Conservation (phyloP, 306 rosid species). For the Pterocarpus macrocarpus region DNA sequence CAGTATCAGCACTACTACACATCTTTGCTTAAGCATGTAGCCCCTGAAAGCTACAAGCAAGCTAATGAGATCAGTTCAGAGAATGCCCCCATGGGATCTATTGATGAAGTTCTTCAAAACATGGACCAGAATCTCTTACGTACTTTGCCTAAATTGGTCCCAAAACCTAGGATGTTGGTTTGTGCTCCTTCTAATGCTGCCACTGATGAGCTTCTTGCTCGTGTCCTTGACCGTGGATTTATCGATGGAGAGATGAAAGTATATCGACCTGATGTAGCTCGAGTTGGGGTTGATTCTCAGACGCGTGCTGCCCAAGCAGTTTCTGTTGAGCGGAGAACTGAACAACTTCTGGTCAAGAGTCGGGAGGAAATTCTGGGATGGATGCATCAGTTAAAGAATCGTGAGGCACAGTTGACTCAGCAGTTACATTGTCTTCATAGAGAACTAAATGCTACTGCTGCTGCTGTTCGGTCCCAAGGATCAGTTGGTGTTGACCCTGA, state of each 20-base stretch:
- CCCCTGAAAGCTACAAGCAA: slow-evolving; percentile 99
- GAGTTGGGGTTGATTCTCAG: slow-evolving; percentile 99
- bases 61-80: slow-evolving; percentile 82
- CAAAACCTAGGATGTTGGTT: slow-evolving; percentile 97
- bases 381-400: slow-evolving; percentile 91
- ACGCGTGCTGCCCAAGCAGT: slow-evolving; percentile 99
- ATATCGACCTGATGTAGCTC: slow-evolving; percentile 97
- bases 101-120: slow-evolving; percentile 96
- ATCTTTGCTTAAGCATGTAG: slow-evolving; percentile 93
- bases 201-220: slow-evolving; percentile 98
- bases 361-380: slow-evolving; percentile 86
- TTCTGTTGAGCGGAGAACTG: slow-evolving; percentile 98
- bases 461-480: slow-evolving; percentile 90
- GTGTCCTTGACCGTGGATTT: slow-evolving; percentile 97
- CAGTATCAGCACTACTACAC: slow-evolving; percentile 98
- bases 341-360: slow-evolving; percentile 87
- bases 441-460: slow-evolving; percentile 92
- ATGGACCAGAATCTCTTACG: slow-evolving; percentile 98
- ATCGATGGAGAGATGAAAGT: slow-evolving; percentile 99
- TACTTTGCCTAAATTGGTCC: slow-evolving; percentile 93
- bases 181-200: slow-evolving; percentile 99
- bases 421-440: slow-evolving; percentile 84
- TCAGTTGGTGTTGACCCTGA: slow-evolving; percentile 99
- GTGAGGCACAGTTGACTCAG: slow-evolving; percentile 81
- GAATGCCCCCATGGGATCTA: slow-evolving; percentile 75